phyloP scores from a whole-genome alignment of 176 grass and related monocot genomes.

The Bromus sterilis region DNA sequence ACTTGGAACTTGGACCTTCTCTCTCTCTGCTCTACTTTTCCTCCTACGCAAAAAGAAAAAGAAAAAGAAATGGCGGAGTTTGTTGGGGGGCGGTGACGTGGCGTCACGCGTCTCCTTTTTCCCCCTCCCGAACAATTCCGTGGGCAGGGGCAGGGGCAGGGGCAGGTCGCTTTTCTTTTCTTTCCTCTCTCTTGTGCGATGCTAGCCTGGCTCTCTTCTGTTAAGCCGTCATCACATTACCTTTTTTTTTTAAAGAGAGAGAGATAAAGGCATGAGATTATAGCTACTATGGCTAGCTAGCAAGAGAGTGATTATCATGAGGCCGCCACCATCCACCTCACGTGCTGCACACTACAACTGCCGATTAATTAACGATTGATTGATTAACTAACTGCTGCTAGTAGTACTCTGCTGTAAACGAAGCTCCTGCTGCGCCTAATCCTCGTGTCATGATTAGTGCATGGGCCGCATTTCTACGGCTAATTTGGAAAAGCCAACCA shows the following conservation, averaged over 20 bases:
- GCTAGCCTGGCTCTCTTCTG: not conserved
- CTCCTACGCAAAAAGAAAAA: not conserved
- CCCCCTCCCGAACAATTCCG: not conserved
- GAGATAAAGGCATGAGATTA: no score
- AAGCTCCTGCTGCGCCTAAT: no score
- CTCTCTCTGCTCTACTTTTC: not conserved
- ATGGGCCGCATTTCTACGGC: no score
- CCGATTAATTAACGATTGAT: no score
- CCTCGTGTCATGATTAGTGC: no score
- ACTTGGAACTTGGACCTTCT: constrained; percentile 13
- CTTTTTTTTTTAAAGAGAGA: no score
- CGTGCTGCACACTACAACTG: not conserved
- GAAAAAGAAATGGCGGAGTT: not conserved
- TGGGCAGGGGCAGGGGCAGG: not conserved
- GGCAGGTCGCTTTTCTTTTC: constrained; percentile 1
- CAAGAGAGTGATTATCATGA: not conserved
- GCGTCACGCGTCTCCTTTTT: not conserved
- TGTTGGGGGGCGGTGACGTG: not conserved
- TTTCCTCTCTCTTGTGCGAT: not conserved
- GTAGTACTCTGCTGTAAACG: no score
- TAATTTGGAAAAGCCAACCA: not conserved
- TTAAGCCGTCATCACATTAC: no score
- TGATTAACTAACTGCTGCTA: no score
- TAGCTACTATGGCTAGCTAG: not conserved
- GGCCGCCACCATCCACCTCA: not conserved